Conservation (phyloP, 805 yeast genomes). For the Pichia kluyveri region DNA sequence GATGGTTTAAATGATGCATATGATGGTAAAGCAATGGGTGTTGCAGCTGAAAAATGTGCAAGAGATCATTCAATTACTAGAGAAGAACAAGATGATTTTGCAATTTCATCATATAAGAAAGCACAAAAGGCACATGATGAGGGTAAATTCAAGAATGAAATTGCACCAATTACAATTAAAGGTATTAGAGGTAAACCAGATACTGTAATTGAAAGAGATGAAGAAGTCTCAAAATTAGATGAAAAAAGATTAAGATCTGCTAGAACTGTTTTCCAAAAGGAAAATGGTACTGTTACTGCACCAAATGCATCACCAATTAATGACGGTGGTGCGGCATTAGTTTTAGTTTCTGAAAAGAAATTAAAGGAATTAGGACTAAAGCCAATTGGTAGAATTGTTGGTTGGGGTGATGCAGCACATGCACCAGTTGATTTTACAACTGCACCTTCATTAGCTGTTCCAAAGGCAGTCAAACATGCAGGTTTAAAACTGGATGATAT, state of each 20-base stretch:
- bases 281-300: constrained; percentile 93
- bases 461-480: constrained; percentile 91
- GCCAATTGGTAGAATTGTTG: constrained; percentile 82
- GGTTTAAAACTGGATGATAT: constrained; percentile 54
- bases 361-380: constrained; percentile 76
- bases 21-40: constrained; percentile 86
- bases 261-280: constrained; percentile 90
- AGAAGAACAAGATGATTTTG: constrained; percentile 84
- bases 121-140: constrained; percentile 72
- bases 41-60: constrained; percentile 96
- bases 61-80: constrained; percentile 67
- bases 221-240: constrained; percentile 73
- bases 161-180: constrained; percentile 80
- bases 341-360: constrained; percentile 78
- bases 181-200: constrained; percentile 91
- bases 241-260: constrained; percentile 71
- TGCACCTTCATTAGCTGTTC: constrained; percentile 91
- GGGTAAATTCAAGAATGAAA: constrained; percentile 78
- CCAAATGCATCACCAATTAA: constrained; percentile 94
- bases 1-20: constrained; percentile 95
- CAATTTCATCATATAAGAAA: constrained; percentile 74
- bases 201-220: constrained; percentile 62
- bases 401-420: constrained; percentile 99
- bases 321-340: constrained; percentile 96
- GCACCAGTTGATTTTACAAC: constrained; percentile 92